phyloP scores from a whole-genome alignment of 176 grass and related monocot species.

The Aegilops tauschii region DNA sequence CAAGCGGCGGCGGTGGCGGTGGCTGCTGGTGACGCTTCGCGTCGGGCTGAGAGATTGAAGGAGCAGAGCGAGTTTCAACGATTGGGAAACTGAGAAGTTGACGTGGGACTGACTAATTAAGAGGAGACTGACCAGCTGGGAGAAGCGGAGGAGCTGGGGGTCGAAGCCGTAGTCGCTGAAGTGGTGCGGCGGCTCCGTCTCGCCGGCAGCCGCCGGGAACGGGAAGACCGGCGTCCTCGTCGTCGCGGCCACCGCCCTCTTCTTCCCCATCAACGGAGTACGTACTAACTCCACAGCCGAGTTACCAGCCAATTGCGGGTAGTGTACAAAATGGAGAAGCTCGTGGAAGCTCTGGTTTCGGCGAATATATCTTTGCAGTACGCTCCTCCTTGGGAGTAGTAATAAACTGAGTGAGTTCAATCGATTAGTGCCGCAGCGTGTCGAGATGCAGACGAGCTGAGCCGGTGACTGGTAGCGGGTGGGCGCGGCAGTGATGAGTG shows the following conservation, averaged over 20 bases:
- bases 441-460: background rate
- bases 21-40: background rate
- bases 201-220: background rate
- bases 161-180: conserved; percentile 60
- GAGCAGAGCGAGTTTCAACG: background rate
- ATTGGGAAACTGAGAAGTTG: background rate
- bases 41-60: conserved; percentile 5
- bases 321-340: background rate
- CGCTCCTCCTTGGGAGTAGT: background rate
- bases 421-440: background rate
- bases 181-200: background rate
- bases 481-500: background rate
- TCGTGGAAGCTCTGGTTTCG: conserved; percentile 1
- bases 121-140: background rate
- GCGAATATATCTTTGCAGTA: background rate
- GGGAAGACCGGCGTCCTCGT: background rate
- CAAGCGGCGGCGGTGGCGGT: conserved; percentile 9
- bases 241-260: background rate
- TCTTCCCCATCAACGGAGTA: conserved; percentile 28
- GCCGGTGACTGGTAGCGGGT: background rate
- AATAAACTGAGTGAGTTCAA: background rate
- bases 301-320: background rate
- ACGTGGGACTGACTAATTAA: background rate
- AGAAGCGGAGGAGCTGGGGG: conserved; percentile 29
- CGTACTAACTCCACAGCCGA: background rate